phyloP scores from a whole-genome alignment of 2,329 filamentous ascomycete genomes.

The Trichoderma cornu-damae region DNA sequence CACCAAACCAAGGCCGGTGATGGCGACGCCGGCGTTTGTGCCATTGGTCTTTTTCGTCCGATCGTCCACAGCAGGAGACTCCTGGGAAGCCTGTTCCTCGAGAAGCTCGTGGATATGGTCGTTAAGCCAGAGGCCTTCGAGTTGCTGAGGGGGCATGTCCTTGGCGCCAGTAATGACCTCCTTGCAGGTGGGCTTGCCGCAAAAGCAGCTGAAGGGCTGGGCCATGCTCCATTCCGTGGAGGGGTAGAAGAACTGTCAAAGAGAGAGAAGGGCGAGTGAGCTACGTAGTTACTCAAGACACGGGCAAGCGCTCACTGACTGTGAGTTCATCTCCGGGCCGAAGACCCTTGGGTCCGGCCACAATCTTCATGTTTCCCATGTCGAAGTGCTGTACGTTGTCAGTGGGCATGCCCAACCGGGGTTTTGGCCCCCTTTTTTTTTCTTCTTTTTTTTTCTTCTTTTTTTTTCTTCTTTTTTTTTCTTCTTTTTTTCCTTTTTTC shows the following conservation, averaged over 20 bases:
- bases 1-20: conserved; percentile 20
- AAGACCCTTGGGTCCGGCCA: conserved; percentile 54
- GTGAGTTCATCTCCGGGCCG: conserved; percentile 54
- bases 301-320: conserved; percentile 31
- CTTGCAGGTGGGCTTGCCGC: conserved; percentile 51
- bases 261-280: background rate
- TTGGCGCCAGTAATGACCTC: conserved; percentile 59
- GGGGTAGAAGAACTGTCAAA: conserved; percentile 63
- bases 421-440: background rate
- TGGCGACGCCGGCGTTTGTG: background rate
- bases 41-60: conserved; percentile 19
- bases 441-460: too few relatives aligned
- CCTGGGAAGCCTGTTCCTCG: conserved; percentile 37
- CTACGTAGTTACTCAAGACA: background rate
- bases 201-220: conserved; percentile 64
- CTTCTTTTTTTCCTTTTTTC: too few relatives aligned
- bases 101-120: conserved; percentile 55
- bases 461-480: too few relatives aligned
- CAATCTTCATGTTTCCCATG: conserved; percentile 50
- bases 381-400: conserved; percentile 52
- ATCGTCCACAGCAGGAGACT: conserved; percentile 28
- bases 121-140: conserved; percentile 58
- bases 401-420: background rate
- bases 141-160: conserved; percentile 49
- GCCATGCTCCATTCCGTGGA: conserved; percentile 72